These are phyloP conservation scores for Excoecaria cochinchinensis DNA, from an alignment of 345 rosid species.

Conservation along the genomic window DNA sequence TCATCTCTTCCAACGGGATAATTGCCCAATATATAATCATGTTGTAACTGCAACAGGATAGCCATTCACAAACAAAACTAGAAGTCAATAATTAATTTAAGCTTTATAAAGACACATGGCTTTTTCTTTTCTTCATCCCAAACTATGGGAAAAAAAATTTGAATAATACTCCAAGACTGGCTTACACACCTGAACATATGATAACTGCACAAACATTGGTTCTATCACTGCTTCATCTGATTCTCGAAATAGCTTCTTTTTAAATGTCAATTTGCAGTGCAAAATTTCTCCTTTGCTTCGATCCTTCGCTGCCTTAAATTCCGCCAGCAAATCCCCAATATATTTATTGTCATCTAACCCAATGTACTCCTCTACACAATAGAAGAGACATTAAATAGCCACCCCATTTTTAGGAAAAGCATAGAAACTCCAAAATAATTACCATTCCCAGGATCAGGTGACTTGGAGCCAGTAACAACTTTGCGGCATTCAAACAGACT, in stretches of 20 bases:
- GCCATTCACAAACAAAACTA: slow-evolving; percentile 22
- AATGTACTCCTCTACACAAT: slow-evolving; percentile 76
- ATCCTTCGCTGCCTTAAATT: slow-evolving; percentile 90
- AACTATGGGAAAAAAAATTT: background rate
- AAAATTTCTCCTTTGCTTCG: slow-evolving; percentile 94
- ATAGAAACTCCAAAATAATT: slow-evolving; percentile 24
- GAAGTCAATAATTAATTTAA: background rate
- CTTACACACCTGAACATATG: slow-evolving; percentile 86
- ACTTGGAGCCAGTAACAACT: slow-evolving; percentile 87
- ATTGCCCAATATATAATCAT: slow-evolving; percentile 91
- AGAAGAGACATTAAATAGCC: slow-evolving; percentile 27
- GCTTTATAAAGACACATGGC: slow-evolving; percentile 7
- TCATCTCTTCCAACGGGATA: slow-evolving; percentile 99
- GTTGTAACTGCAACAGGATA: slow-evolving; percentile 73
- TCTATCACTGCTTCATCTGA: slow-evolving; percentile 95
- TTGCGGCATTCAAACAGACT: slow-evolving; percentile 94
- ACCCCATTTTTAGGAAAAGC: background rate
- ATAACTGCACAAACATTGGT: slow-evolving; percentile 91
- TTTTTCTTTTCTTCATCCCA: background rate
- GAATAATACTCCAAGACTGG: slow-evolving; percentile 4
- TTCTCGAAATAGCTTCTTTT: slow-evolving; percentile 91
- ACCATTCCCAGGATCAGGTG: slow-evolving; percentile 90
- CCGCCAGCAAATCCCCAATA: slow-evolving; percentile 87
- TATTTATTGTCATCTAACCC: slow-evolving; percentile 97
- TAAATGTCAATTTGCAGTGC: slow-evolving; percentile 85